Evolutionary conservation across 2,329 filamentous ascomycete genomes (phyloP).

Genomic region (Balansia obtecta): DNA sequence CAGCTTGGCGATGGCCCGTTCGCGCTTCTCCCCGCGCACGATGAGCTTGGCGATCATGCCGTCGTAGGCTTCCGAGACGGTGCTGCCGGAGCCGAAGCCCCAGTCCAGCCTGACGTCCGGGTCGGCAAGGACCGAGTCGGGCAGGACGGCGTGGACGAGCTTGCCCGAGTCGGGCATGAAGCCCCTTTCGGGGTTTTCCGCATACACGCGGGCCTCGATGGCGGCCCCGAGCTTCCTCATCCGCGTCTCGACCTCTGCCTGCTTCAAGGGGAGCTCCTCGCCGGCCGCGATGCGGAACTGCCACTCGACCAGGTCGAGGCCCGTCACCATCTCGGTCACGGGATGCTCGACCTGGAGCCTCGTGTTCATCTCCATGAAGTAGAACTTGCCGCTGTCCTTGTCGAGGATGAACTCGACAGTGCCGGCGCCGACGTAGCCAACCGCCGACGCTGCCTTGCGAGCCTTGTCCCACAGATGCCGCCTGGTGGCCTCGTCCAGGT

Average conservation of each 20-base stretch:
- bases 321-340: conserved; percentile 63
- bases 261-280: conserved; percentile 42
- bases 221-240: conserved; percentile 72
- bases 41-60: conserved; percentile 99
- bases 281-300: conserved; percentile 66
- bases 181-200: conserved; percentile 81
- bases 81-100: conserved; percentile 82
- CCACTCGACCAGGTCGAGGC: conserved; percentile 78
- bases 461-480: conserved; percentile 55
- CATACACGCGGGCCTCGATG: conserved; percentile 93
- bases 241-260: conserved; percentile 54
- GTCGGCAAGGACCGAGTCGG: conserved; percentile 43
- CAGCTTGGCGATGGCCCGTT: conserved; percentile 73
- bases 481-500: conserved; percentile 43
- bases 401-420: conserved; percentile 89
- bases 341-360: conserved; percentile 94
- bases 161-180: conserved; percentile 92
- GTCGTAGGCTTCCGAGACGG: conserved; percentile 89
- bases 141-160: conserved; percentile 71
- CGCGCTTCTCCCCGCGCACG: conserved; percentile 66
- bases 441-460: conserved; percentile 54
- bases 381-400: conserved; percentile 69
- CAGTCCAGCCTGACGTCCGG: conserved; percentile 82
- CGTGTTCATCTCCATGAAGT: conserved; percentile 75
- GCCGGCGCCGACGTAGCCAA: conserved; percentile 79